phyloP scores from a whole-genome alignment of 352 stramenopile genomes.

The Pythium diclinum region DNA sequence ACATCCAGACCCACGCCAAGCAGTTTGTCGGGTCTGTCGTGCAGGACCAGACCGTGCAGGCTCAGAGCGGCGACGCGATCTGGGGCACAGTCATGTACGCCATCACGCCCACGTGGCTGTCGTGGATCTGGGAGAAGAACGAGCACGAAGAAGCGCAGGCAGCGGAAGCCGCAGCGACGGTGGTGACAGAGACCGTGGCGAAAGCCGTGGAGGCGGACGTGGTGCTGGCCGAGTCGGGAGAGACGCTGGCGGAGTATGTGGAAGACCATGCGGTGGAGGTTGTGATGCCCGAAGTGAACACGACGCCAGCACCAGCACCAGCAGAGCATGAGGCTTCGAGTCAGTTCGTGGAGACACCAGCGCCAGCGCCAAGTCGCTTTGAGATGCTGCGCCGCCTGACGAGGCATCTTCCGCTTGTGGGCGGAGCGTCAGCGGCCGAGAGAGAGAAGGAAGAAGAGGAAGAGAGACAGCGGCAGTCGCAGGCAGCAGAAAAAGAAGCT shows the following conservation, averaged over 20 bases:
- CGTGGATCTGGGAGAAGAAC: constrained; percentile 64
- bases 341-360: neutral
- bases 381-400: constrained; percentile 25
- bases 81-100: constrained; percentile 83
- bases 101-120: constrained; percentile 66
- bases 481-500: constrained; percentile 23
- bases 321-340: neutral
- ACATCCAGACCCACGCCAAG: constrained; percentile 82
- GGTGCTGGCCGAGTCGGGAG: constrained; percentile 26
- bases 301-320: too few relatives aligned
- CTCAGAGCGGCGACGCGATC: constrained; percentile 72
- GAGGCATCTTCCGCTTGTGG: constrained; percentile 4
- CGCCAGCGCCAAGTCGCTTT: constrained; percentile 10
- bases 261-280: neutral
- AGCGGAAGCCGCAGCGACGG: constrained; percentile 24
- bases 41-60: constrained; percentile 77
- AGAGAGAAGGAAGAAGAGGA: constrained; percentile 3
- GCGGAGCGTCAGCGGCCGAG: neutral
- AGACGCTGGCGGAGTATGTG: constrained; percentile 13
- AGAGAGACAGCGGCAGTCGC: neutral
- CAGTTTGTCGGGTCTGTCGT: constrained; percentile 79
- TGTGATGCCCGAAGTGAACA: neutral
- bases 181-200: constrained; percentile 27
- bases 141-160: constrained; percentile 24
- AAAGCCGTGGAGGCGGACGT: constrained; percentile 30